Conservation (phyloP, 257 asterid genomes). For the Nicotiana benthamiana region DNA sequence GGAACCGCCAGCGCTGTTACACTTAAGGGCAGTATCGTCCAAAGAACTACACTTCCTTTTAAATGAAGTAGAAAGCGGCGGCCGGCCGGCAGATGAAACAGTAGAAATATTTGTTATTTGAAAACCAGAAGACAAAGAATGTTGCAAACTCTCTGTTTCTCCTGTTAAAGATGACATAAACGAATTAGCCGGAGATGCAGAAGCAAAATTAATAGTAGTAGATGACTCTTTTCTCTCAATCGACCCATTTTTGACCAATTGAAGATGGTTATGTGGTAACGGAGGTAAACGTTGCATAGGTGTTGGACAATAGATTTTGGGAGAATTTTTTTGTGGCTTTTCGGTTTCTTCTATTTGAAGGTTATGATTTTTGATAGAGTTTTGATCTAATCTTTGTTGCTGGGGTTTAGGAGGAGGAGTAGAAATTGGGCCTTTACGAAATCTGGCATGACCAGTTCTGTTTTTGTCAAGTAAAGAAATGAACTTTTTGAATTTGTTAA, state of each 20-base stretch:
- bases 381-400: background rate
- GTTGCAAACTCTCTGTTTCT: constrained; percentile 57
- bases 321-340: constrained; percentile 7
- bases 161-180: constrained; percentile 72
- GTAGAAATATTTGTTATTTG: constrained; percentile 71
- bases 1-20: constrained; percentile 54
- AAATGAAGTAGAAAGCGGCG: constrained; percentile 46
- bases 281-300: constrained; percentile 80
- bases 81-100: constrained; percentile 57
- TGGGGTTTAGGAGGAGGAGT: background rate
- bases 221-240: constrained; percentile 58
- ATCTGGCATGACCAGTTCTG: constrained; percentile 89
- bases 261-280: constrained; percentile 55
- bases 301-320: constrained; percentile 51
- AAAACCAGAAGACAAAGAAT: constrained; percentile 68
- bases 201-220: constrained; percentile 57
- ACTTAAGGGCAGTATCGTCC: constrained; percentile 36
- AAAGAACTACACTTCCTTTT: constrained; percentile 64
- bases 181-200: constrained; percentile 32
- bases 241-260: constrained; percentile 26
- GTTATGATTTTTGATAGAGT: constrained; percentile 11
- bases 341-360: constrained; percentile 23
- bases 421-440: constrained; percentile 74
- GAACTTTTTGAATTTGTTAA: constrained; percentile 60
- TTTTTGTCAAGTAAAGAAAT: constrained; percentile 67